Evolutionary conservation across 805 yeast species (phyloP).

Genomic region (Diddensiella transvaalensis): DNA sequence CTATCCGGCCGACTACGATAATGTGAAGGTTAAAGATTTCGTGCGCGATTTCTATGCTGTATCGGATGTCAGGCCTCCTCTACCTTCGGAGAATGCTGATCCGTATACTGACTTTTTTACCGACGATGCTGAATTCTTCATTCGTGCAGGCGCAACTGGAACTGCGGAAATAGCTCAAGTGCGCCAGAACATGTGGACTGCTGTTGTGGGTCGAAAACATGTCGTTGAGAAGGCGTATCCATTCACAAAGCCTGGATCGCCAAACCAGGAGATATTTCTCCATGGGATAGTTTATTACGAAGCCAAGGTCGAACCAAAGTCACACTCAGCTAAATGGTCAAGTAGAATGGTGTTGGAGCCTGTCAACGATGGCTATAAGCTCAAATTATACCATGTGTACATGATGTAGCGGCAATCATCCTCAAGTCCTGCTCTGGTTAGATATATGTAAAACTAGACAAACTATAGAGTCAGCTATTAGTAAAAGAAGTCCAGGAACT

Average conservation of each 20-base stretch:
- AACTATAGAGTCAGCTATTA: too few species aligned
- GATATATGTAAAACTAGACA: too few species aligned
- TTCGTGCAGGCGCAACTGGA: conserved; percentile 1
- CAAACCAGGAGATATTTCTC: background rate
- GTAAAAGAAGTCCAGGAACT: too few species aligned
- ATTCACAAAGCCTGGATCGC: conserved; percentile 2
- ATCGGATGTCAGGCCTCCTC: conserved; percentile 4
- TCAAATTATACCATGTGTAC: background rate
- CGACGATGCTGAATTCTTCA: background rate
- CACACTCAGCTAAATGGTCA: background rate
- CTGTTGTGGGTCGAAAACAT: background rate
- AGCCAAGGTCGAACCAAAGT: background rate
- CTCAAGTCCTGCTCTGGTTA: too few species aligned
- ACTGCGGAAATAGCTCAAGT: conserved; percentile 2
- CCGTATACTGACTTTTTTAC: background rate
- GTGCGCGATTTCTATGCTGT: conserved; percentile 2
- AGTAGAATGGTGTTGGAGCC: background rate
- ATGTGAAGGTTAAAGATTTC: conserved; percentile 1
- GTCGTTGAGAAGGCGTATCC: conserved; percentile 5
- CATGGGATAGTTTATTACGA: background rate
- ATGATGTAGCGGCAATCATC: too few species aligned
- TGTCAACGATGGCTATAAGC: background rate
- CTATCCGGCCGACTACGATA: background rate
- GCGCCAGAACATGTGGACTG: conserved; percentile 7
- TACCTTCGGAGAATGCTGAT: conserved; percentile 3